These are phyloP conservation scores for Mallotus repandus DNA, from an alignment of 441 rosid genomes.

Conservation along the genomic window DNA sequence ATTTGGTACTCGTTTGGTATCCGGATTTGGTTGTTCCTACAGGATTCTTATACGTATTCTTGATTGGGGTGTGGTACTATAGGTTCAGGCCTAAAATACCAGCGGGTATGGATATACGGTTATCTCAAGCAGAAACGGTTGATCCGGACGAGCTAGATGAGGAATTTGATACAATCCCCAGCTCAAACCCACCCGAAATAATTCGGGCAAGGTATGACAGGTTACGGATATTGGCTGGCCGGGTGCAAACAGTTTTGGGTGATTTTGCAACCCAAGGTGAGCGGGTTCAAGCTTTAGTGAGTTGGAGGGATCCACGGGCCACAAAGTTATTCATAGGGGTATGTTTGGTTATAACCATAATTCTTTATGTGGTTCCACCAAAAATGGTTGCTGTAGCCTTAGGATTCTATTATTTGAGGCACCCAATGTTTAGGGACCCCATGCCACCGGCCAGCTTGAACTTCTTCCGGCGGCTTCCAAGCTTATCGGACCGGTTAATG, in stretches of 20 bases:
- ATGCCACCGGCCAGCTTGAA: constrained; percentile 83
- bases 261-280: constrained; percentile 95
- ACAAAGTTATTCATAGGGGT: constrained; percentile 78
- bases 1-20: constrained; percentile 89
- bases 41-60: constrained; percentile 62
- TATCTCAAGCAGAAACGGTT: constrained; percentile 80
- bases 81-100: constrained; percentile 83
- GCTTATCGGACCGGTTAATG: constrained; percentile 84
- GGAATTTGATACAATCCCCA: constrained; percentile 86
- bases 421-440: constrained; percentile 91
- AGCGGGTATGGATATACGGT: constrained; percentile 82
- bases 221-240: constrained; percentile 71
- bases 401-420: constrained; percentile 89
- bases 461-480: constrained; percentile 90
- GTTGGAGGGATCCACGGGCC: constrained; percentile 98
- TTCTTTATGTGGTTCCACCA: constrained; percentile 72
- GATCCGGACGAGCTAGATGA: constrained; percentile 90
- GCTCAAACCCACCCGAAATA: constrained; percentile 63
- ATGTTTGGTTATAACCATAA: constrained; percentile 61
- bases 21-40: constrained; percentile 91
- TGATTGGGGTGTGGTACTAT: constrained; percentile 90
- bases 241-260: constrained; percentile 87
- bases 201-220: constrained; percentile 76
- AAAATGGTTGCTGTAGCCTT: constrained; percentile 96
- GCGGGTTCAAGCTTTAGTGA: constrained; percentile 78